These are phyloP conservation scores for Amanita thiersii DNA, from an alignment of 768 basidiomycete genomes.

Conservation along the genomic window DNA sequence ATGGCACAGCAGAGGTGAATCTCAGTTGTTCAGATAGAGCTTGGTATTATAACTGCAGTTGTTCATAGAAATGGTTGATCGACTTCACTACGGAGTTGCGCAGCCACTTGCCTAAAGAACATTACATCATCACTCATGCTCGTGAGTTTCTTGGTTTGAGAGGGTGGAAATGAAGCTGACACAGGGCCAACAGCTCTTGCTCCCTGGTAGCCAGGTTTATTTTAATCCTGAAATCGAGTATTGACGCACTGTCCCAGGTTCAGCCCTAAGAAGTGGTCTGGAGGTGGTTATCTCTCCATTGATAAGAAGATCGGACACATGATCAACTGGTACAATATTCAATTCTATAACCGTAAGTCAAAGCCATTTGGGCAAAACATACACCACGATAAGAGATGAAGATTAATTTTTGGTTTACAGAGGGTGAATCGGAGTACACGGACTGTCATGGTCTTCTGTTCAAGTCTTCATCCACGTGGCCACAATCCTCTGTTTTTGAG, in stretches of 20 bases:
- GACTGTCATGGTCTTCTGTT: background rate
- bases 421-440: background rate
- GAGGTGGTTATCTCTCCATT: constrained; percentile 49
- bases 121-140: background rate
- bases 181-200: constrained; percentile 32
- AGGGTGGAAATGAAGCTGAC: constrained; percentile 13
- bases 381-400: no score
- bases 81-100: constrained; percentile 37
- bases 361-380: no score
- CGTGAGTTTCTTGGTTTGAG: no score
- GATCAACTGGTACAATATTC: constrained; percentile 59
- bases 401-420: background rate
- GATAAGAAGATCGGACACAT: constrained; percentile 41
- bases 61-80: constrained; percentile 37
- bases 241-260: constrained; percentile 26
- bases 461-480: constrained; percentile 31
- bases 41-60: background rate
- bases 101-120: background rate
- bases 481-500: constrained; percentile 35
- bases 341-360: constrained; percentile 32
- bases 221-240: background rate
- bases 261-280: constrained; percentile 28
- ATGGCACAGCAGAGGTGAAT: constrained; percentile 43
- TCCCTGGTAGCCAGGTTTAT: constrained; percentile 25
- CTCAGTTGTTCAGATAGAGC: background rate